Evolutionary conservation across 1,284 basidiomycete species (phyloP), one percentile per base, ranked within the genome.

Genomic region (Leccinum fuscescens): DNA sequence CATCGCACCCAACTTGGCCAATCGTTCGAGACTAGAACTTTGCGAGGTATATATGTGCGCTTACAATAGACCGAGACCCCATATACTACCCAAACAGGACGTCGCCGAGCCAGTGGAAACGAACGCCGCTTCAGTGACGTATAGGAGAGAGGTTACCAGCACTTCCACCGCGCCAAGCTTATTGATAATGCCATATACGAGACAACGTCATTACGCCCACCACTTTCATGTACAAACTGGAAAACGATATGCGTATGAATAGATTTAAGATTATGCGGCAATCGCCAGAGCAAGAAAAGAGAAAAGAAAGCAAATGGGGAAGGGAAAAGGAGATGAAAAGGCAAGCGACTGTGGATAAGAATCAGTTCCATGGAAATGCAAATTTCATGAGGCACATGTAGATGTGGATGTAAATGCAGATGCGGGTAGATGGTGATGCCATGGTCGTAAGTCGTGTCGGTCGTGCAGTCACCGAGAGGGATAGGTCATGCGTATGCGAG

Each of bases 361-460:
- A 27, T 6, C 56, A 7, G 20, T 59, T 59, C 33, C 58, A 61
- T 59, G 42, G 35, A 20, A 39, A 33, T 50, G 54, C 56, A 58
- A 22, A 55, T 22, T 14, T 58, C 49, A 12, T 51, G 11, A 48
- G 52, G 57, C 31, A 31, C 42, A 52, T 53, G 27, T 59, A 60
- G 6, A 60, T 59, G 31, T 27, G 22, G 3, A 22, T 57, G 37
- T 49, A 59, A 31, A 58, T 57, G 33, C 12, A 27, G 14, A 54
- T 54, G 42, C 17, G 42, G n/a, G n/a, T 50, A 29, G 20, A 51
- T 29, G 27, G 7, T 27, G 22, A 55, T 55, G 50, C 27, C 54
- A 15, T 49, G 20, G 7, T 56, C 15, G 55, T 56, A 14, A 56
- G 31, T 56, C 55, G 14, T 58, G 9, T 46, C 37, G 39, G 22